Evolutionary conservation across 805 yeast genomes (phyloP).

Genomic region (Spathaspora gorwiae): DNA sequence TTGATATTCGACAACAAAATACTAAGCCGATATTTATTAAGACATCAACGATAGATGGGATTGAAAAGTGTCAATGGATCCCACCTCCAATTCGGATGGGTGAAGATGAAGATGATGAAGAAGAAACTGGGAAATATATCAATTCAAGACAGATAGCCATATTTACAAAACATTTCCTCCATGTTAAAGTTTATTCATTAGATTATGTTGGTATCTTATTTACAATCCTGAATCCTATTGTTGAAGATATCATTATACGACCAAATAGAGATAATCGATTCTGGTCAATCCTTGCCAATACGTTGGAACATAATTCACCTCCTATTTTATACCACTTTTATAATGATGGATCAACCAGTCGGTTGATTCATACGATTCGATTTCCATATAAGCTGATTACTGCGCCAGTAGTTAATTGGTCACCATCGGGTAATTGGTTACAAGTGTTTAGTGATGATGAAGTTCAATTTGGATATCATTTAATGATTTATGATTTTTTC

Average conservation of each 20-base stretch:
- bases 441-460: constrained; percentile 19
- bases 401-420: constrained; percentile 24
- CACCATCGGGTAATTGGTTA: constrained; percentile 32
- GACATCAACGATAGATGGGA: constrained; percentile 23
- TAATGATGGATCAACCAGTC: constrained; percentile 30
- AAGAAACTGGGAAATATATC: constrained; percentile 22
- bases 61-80: constrained; percentile 32
- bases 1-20: constrained; percentile 15
- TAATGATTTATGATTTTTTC: constrained; percentile 8
- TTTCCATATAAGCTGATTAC: constrained; percentile 12
- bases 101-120: background rate
- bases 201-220: constrained; percentile 30
- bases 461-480: constrained; percentile 22
- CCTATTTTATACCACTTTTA: constrained; percentile 25
- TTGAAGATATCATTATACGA: constrained; percentile 13
- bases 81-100: constrained; percentile 14
- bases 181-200: constrained; percentile 31
- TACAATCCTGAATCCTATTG: constrained; percentile 30
- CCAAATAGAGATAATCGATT: constrained; percentile 13
- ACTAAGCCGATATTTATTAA: constrained; percentile 28
- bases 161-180: constrained; percentile 22
- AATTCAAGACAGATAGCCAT: constrained; percentile 32
- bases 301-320: constrained; percentile 15
- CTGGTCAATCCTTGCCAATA: constrained; percentile 31
- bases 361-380: constrained; percentile 15